Evolutionary conservation across 768 basidiomycete genomes (phyloP), one percentile per base, ranked within the genome.

Genomic region (Boletus sp.): DNA sequence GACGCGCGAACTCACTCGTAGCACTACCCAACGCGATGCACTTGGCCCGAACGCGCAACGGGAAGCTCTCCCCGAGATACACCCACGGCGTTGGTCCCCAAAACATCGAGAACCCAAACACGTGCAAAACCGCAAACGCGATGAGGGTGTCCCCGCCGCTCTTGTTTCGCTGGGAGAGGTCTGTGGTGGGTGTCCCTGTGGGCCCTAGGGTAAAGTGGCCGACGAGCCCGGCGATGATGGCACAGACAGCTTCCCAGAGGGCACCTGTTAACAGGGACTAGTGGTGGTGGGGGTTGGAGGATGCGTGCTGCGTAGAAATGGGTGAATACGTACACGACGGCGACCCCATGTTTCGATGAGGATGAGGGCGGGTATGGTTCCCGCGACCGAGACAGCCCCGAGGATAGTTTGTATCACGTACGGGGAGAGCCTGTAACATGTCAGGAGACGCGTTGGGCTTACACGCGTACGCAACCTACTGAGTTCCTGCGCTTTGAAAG

Each of bases 21-120:
- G 79, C 79, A 38, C 85, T 85, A 4, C 86, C 87, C 23, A 89
- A 74, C 0, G 88, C 88, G 62, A 90, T 90, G 58, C 79, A 75
- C 65, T 89, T 89, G 9, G 88, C 79, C 37, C 88, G 81, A 25
- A 90, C 84, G 45, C 88, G 84, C 25, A 90, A 78, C 14, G 88
- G 88, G 80, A 90, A 90, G 23, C 83, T 84, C 74, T 91, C 88
- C 42, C 86, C 85, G n/a, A 88, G 78, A 61, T 87, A 87, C 7
- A 88, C 86, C 83, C 82, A 83, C 61, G 85, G 85, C 35, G 82
- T 84, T 9, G 86, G 83, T 5, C 87, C 88, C 87, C 87, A 90
- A 74, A 87, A 88, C 57, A 86, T 78, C 2, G 81, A 80, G 69
- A 80, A 90, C 8, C 79, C 80, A 61, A 84, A 81, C 29, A 90